Evolutionary conservation across 768 basidiomycete species (phyloP).

Genomic region (Leccinum fibrillosum): DNA sequence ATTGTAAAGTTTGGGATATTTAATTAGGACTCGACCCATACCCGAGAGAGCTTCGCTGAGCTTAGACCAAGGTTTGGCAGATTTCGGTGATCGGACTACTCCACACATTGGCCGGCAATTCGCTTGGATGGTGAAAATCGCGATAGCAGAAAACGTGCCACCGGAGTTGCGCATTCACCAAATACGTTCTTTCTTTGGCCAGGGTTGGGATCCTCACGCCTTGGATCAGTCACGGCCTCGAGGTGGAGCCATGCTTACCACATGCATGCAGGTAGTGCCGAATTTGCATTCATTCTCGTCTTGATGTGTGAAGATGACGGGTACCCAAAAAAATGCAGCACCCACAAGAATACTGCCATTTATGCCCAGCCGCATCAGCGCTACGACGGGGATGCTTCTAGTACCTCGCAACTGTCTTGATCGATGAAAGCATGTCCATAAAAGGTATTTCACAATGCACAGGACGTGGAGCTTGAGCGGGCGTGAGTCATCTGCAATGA

Average conservation of each 20-base stretch:
- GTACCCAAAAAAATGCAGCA: conserved; percentile 16
- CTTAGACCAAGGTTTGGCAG: conserved; percentile 26
- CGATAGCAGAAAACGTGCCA: conserved; percentile 14
- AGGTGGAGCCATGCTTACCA: conserved; percentile 33
- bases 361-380: conserved; percentile 16
- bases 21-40: conserved; percentile 16
- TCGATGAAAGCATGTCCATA: conserved; percentile 10
- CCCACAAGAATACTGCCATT: conserved; percentile 24
- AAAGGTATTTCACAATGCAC: conserved; percentile 24
- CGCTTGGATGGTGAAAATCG: conserved; percentile 16
- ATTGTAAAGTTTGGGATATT: conserved; percentile 20
- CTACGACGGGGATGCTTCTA: conserved; percentile 15
- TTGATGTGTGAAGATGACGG: conserved; percentile 22
- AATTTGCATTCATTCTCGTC: conserved; percentile 31
- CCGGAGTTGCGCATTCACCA: conserved; percentile 19
- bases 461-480: conserved; percentile 32
- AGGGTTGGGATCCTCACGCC: conserved; percentile 29
- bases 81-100: conserved; percentile 24
- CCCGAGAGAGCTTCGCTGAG: conserved; percentile 28
- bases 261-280: conserved; percentile 26
- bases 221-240: conserved; percentile 35
- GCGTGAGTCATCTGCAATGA: not conserved
- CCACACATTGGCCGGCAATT: conserved; percentile 24
- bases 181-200: conserved; percentile 8
- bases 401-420: conserved; percentile 14